These are phyloP conservation scores for Suillus discolor DNA, from an alignment of 768 basidiomycete genomes.

Conservation along the genomic window DNA sequence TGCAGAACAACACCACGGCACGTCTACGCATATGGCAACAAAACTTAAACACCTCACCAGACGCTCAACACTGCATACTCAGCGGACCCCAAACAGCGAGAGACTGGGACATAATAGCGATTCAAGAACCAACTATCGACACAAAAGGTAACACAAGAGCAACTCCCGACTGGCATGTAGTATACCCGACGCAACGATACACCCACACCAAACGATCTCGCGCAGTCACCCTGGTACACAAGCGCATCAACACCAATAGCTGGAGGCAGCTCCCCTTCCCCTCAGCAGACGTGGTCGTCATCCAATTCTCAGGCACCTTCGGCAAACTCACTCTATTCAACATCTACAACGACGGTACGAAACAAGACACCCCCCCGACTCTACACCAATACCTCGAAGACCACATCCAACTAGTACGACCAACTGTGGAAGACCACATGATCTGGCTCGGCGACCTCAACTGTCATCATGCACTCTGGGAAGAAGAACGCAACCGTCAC, in stretches of 20 bases:
- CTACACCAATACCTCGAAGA: not conserved
- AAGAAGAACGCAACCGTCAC: slow-evolving; percentile 21
- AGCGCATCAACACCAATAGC: slow-evolving; percentile 16
- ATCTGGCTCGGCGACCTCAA: slow-evolving; percentile 35
- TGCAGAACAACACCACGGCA: not conserved
- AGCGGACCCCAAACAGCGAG: slow-evolving; percentile 5
- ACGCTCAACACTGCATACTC: slow-evolving; percentile 20
- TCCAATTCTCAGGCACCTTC: slow-evolving; percentile 11
- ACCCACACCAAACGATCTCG: not conserved
- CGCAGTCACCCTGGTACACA: slow-evolving; percentile 24
- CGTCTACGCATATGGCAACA: slow-evolving; percentile 30
- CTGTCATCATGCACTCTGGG: slow-evolving; percentile 35
- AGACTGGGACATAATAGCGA: slow-evolving; percentile 9
- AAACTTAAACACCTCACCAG: slow-evolving; percentile 29
- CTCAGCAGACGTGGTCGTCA: slow-evolving; percentile 22
- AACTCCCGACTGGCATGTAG: not conserved
- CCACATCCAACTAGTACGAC: not conserved
- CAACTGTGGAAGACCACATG: slow-evolving; percentile 14
- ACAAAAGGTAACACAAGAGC: slow-evolving; percentile 3
- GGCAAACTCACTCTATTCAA: slow-evolving; percentile 17
- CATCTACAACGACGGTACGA: slow-evolving; percentile 15
- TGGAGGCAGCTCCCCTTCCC: slow-evolving; percentile 28
- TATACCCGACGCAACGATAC: slow-evolving; percentile 1
- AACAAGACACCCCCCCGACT: not conserved
- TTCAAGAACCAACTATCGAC: slow-evolving; percentile 7